These are phyloP conservation scores for Thinopyrum elongatum DNA, from an alignment of 176 grass and related monocot species.

Conservation along the genomic window DNA sequence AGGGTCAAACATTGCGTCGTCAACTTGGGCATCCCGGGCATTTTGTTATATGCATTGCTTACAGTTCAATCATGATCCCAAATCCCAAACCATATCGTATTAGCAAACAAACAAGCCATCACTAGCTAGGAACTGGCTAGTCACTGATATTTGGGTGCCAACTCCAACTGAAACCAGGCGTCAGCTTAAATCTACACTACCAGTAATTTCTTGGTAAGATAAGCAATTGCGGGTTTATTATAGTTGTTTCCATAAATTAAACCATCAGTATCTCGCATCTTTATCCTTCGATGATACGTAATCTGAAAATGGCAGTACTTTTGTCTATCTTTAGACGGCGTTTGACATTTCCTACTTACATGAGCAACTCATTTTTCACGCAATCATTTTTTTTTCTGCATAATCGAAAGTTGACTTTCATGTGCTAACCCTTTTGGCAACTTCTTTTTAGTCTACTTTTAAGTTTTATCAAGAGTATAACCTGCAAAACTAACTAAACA, in stretches of 20 bases:
- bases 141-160: not conserved
- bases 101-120: constrained; percentile 4
- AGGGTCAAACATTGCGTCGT: not conserved
- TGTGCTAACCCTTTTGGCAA: not conserved
- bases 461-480: not conserved
- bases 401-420: too few relatives aligned
- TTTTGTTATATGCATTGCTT: too few relatives aligned
- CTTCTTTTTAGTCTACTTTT: not conserved
- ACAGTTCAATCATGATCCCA: not conserved
- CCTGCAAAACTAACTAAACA: not conserved
- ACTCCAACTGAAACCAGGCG: not conserved
- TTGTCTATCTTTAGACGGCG: not conserved
- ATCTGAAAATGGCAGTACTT: not conserved
- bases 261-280: not conserved
- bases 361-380: not conserved
- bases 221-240: too few relatives aligned
- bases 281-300: not conserved
- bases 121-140: not conserved
- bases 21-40: not conserved
- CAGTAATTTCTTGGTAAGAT: not conserved
- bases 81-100: constrained; percentile 4
- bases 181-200: not conserved
- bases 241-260: not conserved
- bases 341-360: not conserved
- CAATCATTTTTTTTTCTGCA: not conserved